phyloP scores from a whole-genome alignment of 129 eudicot species.

The Flaveria sonorensis region DNA sequence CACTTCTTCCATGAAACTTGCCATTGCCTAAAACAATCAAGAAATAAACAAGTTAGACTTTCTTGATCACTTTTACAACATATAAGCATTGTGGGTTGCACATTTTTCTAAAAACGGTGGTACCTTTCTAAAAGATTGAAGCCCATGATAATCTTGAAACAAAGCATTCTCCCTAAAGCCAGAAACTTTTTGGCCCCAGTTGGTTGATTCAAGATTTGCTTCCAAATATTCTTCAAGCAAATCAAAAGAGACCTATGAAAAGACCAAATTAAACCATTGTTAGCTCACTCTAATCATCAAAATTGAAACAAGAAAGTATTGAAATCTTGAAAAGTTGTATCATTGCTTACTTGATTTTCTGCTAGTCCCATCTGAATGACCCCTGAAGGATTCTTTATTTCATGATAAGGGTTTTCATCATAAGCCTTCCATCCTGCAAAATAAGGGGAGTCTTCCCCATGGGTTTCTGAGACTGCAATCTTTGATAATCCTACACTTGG shows the following conservation, averaged over 20 bases:
- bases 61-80: constrained; percentile 27
- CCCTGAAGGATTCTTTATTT: constrained; percentile 62
- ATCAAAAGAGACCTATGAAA: constrained; percentile 86
- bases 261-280: constrained; percentile 7
- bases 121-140: constrained; percentile 86
- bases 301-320: neutral
- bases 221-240: constrained; percentile 84
- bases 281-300: constrained; percentile 24
- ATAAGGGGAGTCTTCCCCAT: constrained; percentile 96
- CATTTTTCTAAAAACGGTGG: neutral
- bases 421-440: constrained; percentile 99
- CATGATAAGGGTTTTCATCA: constrained; percentile 89
- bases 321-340: constrained; percentile 2
- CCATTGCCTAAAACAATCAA: constrained; percentile 74
- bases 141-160: constrained; percentile 98
- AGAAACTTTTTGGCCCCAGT: constrained; percentile 52
- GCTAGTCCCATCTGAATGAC: constrained; percentile 99
- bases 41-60: constrained; percentile 28
- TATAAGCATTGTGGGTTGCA: constrained; percentile 1
- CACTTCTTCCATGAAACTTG: constrained; percentile 95
- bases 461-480: constrained; percentile 83
- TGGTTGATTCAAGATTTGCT: constrained; percentile 52
- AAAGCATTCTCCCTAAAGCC: constrained; percentile 94
- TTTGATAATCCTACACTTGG: constrained; percentile 61
- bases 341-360: constrained; percentile 79